Conservation (phyloP, 768 basidiomycete species). For the Sporobolomyces pararoseus region DNA sequence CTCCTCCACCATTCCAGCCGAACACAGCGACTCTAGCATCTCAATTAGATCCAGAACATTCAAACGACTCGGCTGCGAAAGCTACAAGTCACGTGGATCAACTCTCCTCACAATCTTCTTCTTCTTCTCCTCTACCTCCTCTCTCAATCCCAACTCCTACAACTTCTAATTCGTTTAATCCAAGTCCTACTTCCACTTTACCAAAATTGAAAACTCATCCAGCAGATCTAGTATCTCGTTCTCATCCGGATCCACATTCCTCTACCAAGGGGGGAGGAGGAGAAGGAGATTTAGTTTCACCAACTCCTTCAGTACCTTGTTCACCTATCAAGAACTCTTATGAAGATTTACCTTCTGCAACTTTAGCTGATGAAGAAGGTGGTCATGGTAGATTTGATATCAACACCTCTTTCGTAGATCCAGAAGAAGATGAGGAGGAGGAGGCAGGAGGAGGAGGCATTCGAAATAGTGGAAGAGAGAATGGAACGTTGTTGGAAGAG, state of each 20-base stretch:
- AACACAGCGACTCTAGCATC: neutral
- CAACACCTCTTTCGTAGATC: too few relatives aligned
- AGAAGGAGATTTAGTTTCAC: slow-evolving; percentile 13
- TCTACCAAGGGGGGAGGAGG: too few relatives aligned
- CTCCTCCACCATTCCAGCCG: neutral
- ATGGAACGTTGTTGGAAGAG: too few relatives aligned
- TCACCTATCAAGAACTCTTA: slow-evolving; percentile 1
- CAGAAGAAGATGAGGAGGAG: too few relatives aligned
- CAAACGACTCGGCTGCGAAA: neutral
- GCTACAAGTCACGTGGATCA: slow-evolving; percentile 9
- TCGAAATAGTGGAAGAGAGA: neutral
- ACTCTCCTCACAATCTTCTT: neutral
- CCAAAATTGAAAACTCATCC: slow-evolving; percentile 31
- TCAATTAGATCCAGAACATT: neutral
- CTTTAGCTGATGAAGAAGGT: neutral
- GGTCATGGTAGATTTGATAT: neutral
- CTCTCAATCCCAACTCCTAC: neutral
- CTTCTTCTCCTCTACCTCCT: neutral
- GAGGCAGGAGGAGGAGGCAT: neutral
- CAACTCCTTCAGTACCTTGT: slow-evolving; percentile 16
- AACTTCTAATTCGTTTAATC: neutral
- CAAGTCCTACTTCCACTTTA: neutral
- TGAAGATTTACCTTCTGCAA: slow-evolving; percentile 5
- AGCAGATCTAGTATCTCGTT: slow-evolving; percentile 30
- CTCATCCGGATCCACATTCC: slow-evolving; percentile 19